Conservation (phyloP, 108 stramenopile species). For the Nitzschia sp. region DNA sequence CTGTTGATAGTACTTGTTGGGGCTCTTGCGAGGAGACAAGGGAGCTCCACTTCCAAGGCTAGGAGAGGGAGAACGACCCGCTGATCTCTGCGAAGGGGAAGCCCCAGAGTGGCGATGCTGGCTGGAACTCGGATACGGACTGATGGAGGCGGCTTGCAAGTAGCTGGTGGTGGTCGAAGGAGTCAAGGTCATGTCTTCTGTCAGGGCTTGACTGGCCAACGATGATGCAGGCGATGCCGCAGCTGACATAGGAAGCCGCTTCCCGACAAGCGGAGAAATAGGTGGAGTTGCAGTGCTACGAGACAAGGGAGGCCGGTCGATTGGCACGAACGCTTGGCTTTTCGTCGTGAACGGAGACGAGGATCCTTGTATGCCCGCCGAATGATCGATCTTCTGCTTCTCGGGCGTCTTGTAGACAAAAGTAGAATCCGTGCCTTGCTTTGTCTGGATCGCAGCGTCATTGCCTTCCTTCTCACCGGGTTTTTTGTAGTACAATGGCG, state of each 20-base stretch:
- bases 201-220: background rate
- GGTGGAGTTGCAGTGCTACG: slow-evolving; percentile 1
- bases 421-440: background rate
- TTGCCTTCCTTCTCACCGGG: background rate
- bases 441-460: background rate
- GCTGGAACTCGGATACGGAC: background rate
- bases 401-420: background rate
- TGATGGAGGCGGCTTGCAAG: slow-evolving; percentile 2
- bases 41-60: background rate
- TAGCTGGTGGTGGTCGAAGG: slow-evolving; percentile 8
- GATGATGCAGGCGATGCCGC: background rate
- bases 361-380: too few species aligned
- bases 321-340: background rate
- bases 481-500: slow-evolving; percentile 8
- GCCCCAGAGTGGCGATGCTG: background rate
- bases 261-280: background rate
- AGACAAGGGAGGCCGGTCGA: background rate
- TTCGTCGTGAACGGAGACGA: background rate
- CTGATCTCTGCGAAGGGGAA: background rate
- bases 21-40: slow-evolving; percentile 11
- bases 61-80: background rate
- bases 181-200: background rate
- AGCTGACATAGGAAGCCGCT: background rate
- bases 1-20: slow-evolving; percentile 15
- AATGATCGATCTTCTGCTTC: background rate